Evolutionary conservation across 2,329 filamentous ascomycete species (phyloP).

Genomic region (Trematosphaeria pertusa): DNA sequence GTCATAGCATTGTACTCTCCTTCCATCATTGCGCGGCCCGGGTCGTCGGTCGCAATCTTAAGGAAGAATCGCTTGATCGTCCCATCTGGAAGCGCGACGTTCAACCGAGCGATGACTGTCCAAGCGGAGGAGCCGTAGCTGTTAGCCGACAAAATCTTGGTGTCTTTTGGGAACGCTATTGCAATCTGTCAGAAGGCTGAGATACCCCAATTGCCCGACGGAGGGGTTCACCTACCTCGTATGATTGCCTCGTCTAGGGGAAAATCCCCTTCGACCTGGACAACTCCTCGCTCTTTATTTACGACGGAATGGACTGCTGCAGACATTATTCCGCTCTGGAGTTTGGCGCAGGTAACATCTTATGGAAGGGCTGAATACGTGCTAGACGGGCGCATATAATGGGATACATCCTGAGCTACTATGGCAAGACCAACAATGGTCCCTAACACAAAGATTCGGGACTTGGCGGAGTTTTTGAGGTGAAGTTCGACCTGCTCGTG

Average conservation of each 20-base stretch:
- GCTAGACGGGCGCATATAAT: too few relatives aligned
- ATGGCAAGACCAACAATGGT: too few relatives aligned
- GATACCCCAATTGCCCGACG: background rate
- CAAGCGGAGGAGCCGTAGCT: background rate
- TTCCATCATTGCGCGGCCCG: constrained; percentile 2
- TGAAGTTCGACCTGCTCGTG: too few relatives aligned
- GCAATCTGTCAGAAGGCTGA: background rate
- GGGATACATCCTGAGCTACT: too few relatives aligned
- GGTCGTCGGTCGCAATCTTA: background rate
- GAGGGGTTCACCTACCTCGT: background rate
- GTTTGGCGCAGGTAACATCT: too few relatives aligned
- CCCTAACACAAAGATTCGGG: too few relatives aligned
- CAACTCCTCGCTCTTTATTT: background rate
- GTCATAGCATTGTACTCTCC: constrained; percentile 6
- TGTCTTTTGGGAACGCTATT: background rate
- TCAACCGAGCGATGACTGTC: background rate
- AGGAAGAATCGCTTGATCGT: background rate
- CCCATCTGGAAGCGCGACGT: background rate
- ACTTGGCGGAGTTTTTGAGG: too few relatives aligned
- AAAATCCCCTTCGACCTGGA: background rate
- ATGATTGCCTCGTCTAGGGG: background rate
- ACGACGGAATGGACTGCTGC: background rate
- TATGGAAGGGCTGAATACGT: too few relatives aligned
- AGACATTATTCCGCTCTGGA: background rate
- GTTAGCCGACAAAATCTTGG: background rate